Evolutionary conservation across 768 basidiomycete genomes (phyloP).

Genomic region (Terana coerulea): DNA sequence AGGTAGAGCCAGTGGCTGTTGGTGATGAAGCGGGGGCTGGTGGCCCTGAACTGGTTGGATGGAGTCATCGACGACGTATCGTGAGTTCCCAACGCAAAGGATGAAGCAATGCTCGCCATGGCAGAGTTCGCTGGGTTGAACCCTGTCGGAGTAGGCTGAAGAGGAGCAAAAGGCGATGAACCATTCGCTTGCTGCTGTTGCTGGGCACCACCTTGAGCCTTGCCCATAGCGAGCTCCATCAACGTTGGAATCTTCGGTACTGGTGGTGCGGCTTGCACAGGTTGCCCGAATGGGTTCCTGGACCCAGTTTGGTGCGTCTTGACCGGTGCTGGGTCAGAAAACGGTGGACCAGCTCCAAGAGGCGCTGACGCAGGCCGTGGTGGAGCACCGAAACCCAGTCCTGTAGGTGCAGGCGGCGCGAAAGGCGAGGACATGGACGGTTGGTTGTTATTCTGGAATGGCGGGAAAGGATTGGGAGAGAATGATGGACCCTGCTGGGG

Average conservation of each 20-base stretch:
- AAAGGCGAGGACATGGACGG: slow-evolving; percentile 11
- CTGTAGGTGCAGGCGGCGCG: slow-evolving; percentile 19
- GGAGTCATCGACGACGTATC: slow-evolving; percentile 1
- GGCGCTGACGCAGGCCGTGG: slow-evolving; percentile 74
- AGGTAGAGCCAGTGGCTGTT: slow-evolving; percentile 38
- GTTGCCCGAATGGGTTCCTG: slow-evolving; percentile 90
- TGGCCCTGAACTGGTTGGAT: background rate
- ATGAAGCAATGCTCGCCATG: slow-evolving; percentile 70
- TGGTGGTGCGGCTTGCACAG: slow-evolving; percentile 55
- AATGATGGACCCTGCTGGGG: background rate
- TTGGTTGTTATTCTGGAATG: slow-evolving; percentile 5
- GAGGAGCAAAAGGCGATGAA: background rate
- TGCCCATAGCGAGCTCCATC: slow-evolving; percentile 67
- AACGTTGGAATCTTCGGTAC: slow-evolving; percentile 78
- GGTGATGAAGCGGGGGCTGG: too few species aligned
- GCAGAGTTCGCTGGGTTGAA: slow-evolving; percentile 38
- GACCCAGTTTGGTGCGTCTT: slow-evolving; percentile 91
- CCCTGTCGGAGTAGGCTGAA: slow-evolving; percentile 11
- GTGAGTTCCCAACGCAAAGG: slow-evolving; percentile 48
- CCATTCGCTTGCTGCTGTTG: slow-evolving; percentile 21
- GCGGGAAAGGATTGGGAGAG: slow-evolving; percentile 11
- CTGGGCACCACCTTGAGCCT: slow-evolving; percentile 26
- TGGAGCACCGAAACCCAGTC: slow-evolving; percentile 29
- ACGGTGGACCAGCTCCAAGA: slow-evolving; percentile 41
- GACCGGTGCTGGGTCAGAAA: slow-evolving; percentile 56